These are phyloP conservation scores for Phylloporus gajari DNA, from an alignment of 1,284 basidiomycete species.

Conservation along the genomic window DNA sequence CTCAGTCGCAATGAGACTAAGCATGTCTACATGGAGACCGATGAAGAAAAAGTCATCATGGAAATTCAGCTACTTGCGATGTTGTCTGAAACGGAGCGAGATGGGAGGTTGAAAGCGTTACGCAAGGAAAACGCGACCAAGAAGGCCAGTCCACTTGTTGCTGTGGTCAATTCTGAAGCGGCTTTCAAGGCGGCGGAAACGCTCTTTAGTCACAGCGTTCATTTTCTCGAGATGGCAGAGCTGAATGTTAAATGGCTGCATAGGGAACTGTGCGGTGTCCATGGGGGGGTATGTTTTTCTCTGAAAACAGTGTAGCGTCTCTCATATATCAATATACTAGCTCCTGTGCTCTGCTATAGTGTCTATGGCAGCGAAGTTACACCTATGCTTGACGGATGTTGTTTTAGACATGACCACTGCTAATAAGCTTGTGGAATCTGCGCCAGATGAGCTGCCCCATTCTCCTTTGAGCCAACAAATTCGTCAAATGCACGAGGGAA, in stretches of 20 bases:
- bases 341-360: background rate
- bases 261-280: background rate
- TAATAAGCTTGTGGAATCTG: too few species aligned
- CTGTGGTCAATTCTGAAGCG: slow-evolving; percentile 6
- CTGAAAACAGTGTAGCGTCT: background rate
- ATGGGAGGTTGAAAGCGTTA: slow-evolving; percentile 8
- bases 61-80: slow-evolving; percentile 19
- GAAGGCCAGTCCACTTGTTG: slow-evolving; percentile 8
- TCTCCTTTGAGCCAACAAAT: too few species aligned
- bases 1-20: slow-evolving; percentile 21
- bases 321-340: background rate
- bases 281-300: background rate
- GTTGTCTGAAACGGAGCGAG: background rate
- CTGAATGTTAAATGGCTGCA: slow-evolving; percentile 2
- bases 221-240: slow-evolving; percentile 18
- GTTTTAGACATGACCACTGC: too few species aligned
- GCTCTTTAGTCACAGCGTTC: slow-evolving; percentile 1
- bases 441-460: too few species aligned
- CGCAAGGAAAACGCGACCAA: background rate
- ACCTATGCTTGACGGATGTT: too few species aligned
- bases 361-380: background rate
- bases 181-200: slow-evolving; percentile 12
- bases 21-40: slow-evolving; percentile 27
- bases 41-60: slow-evolving; percentile 20
- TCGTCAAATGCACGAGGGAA: background rate